Evolutionary conservation across 1,284 basidiomycete genomes (phyloP), one percentile per base, ranked within the genome.

Genomic region (Ustilago tritici): DNA sequence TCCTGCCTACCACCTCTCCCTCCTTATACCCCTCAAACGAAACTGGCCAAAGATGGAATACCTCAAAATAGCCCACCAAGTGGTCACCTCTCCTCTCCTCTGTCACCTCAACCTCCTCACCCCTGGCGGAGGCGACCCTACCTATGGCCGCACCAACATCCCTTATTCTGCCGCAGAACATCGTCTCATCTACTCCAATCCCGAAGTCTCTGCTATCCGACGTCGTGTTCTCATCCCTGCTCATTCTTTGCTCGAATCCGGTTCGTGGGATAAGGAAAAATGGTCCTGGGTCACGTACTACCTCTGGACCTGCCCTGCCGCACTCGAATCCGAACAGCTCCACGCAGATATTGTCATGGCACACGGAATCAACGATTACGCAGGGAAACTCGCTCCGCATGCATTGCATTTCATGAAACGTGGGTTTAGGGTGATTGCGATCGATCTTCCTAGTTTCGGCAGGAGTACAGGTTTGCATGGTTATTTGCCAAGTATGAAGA

Each of bases 371-470:
- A 85, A 85, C 57, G 81, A 84, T 53, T 84, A 85, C 56, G 78
- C 78, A 4, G 82, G 79, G 31, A 85, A 78, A 40, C 88, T 88
- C 54, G 85, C 86, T 0, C 87, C 88, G 10, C 88, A 89, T 58
- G 85, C 87, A 9, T 75, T 76, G 4, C 84, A 87, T 53, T 88
- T 89, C 64, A 82, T 88, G 54, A 83, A 87, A 63, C 85, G 86
- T 5, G 89, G 88, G 0, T 89, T 89, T 78, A 83, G 89, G 31
- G 84, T 89, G 35, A 88, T 89, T 66, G 82, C 88, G 7, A 87
- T 88, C 19, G 89, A 89, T 75, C 79, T 89, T 41, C 88, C 89
- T 2, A 87, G 86, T 12, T 88, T 89, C 60, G 87, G 88, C 61
- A 55, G 82, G 5, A 75, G 70, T 15, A 73, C 79, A 0, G 89